Base-by-base conservation (phyloP, 2,329 filamentous ascomycete species). In the Alternaria brassicicola region DNA sequence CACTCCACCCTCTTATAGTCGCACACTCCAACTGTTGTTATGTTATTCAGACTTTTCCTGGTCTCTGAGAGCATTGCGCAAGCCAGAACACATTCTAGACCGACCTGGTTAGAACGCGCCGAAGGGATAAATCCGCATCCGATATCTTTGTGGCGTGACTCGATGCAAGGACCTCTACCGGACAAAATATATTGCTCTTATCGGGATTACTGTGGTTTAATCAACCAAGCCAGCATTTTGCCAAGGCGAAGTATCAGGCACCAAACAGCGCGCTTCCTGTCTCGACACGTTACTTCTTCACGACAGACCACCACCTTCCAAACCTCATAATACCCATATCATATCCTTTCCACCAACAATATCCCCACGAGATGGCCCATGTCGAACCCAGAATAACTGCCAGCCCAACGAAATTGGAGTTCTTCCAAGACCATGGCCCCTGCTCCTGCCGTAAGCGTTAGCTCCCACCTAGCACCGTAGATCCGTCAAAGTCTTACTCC, bases 351-450 rank as follows among this genome's bases (percentile, higher is more conserved):
- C 61, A 70, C 67, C 65, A 66, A 50, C 68, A 70, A 31, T 68
- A 60, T 3, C 55, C 67, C 38, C 62, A 65, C 10, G 62, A 68
- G 12, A 69, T 33, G 6, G 57, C 63, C 68, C 68, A 70, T 3
- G 68, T 65, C 0, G 65, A 63, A 0, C 60, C 59, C 10, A 70
- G 49, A 30, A 70, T 70, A 19, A 70, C n/a, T 6, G 55, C 68
- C 28, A 70, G 43, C 10, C 68, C 68, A 26, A 70, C 67, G n/a
- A 69, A 43, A 26, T 67, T 69, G 6, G 67, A 69, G 38, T 65
- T 64, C 41, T 69, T 70, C 68, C 68, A 70, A 5, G 65, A 68
- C 65, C 68, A 70, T 30, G 60, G 57, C 38, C 67, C 59, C 17
- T 66, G 63, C 15, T 48, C 56, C 65, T 69, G 36, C 12, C n/a